A percentile compares a stretch with the other conserved stretches of the same genome.
Evolutionary conservation across 495 filamentous ascomycete species (phyloP).

Genomic region (Neurospora tetraspora): DNA sequence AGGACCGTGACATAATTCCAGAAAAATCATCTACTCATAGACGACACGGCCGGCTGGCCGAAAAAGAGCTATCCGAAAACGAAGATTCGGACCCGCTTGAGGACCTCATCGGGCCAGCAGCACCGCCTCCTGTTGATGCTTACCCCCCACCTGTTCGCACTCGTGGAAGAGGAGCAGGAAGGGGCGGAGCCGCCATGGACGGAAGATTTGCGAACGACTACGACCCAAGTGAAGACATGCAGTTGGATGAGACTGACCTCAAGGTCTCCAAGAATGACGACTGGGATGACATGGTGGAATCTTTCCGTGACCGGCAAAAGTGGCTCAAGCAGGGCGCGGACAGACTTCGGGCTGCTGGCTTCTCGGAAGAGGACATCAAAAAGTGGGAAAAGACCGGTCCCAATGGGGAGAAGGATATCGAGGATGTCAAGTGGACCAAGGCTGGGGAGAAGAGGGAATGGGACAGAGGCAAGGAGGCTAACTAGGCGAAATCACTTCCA

Average conservation of each 20-base stretch:
- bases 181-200: slow-evolving; percentile 60
- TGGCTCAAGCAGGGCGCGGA: slow-evolving; percentile 76
- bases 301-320: slow-evolving; percentile 65
- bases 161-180: slow-evolving; percentile 66
- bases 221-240: slow-evolving; percentile 63
- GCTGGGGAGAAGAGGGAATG: slow-evolving; percentile 78
- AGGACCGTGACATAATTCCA: slow-evolving; percentile 1
- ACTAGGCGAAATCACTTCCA: neutral
- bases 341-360: slow-evolving; percentile 65
- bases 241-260: slow-evolving; percentile 32
- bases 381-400: slow-evolving; percentile 60
- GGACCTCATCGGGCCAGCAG: slow-evolving; percentile 69
- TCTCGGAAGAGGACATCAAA: slow-evolving; percentile 64
- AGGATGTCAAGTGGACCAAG: slow-evolving; percentile 70
- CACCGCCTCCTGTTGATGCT: slow-evolving; percentile 35
- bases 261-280: slow-evolving; percentile 37
- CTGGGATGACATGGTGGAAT: slow-evolving; percentile 79
- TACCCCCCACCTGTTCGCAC: slow-evolving; percentile 36
- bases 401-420: slow-evolving; percentile 44
- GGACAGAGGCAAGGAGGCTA: slow-evolving; percentile 41
- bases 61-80: slow-evolving; percentile 8
- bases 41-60: slow-evolving; percentile 12
- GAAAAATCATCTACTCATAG: slow-evolving; percentile 7
- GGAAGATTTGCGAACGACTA: slow-evolving; percentile 67
- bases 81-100: slow-evolving; percentile 69